These are phyloP conservation scores for Fusarium lyarnte DNA, from an alignment of 2,329 filamentous ascomycete genomes.

Conservation along the genomic window DNA sequence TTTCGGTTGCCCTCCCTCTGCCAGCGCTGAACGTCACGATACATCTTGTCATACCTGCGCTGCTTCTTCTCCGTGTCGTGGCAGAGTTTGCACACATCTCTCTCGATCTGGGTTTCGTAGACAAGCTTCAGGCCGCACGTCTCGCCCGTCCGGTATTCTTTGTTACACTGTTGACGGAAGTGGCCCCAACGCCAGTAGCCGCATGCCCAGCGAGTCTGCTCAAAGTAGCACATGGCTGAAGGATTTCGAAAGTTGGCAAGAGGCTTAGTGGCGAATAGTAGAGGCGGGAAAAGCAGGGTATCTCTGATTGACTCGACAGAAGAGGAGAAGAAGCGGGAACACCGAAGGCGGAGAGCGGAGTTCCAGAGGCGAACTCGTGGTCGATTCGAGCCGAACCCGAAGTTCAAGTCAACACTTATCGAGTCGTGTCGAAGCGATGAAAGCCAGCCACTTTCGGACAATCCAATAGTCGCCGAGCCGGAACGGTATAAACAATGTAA, in stretches of 20 bases:
- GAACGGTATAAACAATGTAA: constrained; percentile 12
- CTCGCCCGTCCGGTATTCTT: constrained; percentile 95
- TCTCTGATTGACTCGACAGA: constrained; percentile 20
- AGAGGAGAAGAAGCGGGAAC: constrained; percentile 26
- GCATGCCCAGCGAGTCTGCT: constrained; percentile 85
- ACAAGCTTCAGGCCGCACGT: constrained; percentile 95
- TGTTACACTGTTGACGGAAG: constrained; percentile 92
- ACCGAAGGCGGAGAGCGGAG: constrained; percentile 30
- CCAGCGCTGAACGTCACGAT: constrained; percentile 81
- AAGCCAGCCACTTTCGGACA: background rate
- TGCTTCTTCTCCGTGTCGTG: constrained; percentile 89
- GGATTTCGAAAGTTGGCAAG: constrained; percentile 30
- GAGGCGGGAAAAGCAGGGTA: constrained; percentile 1
- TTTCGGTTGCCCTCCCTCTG: constrained; percentile 76
- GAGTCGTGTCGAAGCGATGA: constrained; percentile 13
- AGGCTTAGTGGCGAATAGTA: constrained; percentile 14
- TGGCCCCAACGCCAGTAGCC: constrained; percentile 95
- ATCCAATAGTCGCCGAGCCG: constrained; percentile 7
- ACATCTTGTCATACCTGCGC: constrained; percentile 78
- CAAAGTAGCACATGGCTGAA: constrained; percentile 89
- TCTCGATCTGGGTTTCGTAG: constrained; percentile 73
- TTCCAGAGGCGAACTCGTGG: constrained; percentile 25
- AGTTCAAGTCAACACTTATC: constrained; percentile 17
- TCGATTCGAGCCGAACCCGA: constrained; percentile 33
- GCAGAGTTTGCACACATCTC: constrained; percentile 82